Percentiles rank a stretch among this genome's conserved stretches.
Conservation (phyloP, 2,329 filamentous ascomycete genomes). For the Hymenoscyphus fraxineus region DNA sequence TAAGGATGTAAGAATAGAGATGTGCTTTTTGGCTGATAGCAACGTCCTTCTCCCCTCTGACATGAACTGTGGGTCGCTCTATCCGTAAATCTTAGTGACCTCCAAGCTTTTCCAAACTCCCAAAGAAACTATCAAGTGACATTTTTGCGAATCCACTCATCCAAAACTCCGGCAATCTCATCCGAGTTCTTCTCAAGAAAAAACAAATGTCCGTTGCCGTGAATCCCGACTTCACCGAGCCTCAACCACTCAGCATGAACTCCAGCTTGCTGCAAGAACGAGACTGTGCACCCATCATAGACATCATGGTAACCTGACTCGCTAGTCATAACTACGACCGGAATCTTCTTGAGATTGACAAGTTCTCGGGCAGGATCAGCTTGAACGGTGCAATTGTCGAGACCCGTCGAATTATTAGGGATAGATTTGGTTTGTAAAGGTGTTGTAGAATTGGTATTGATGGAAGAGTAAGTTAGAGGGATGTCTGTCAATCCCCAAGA, state of each 20-base stretch:
- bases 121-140: background rate
- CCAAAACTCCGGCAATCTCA: slow-evolving; percentile 35
- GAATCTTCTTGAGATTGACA: slow-evolving; percentile 36
- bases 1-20: too few species aligned
- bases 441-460: slow-evolving; percentile 36
- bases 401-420: slow-evolving; percentile 23
- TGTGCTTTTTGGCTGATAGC: too few species aligned
- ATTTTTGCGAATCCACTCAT: slow-evolving; percentile 28
- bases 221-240: slow-evolving; percentile 39
- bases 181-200: slow-evolving; percentile 48
- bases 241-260: slow-evolving; percentile 36
- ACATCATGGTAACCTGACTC: slow-evolving; percentile 44
- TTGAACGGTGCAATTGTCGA: slow-evolving; percentile 36
- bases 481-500: slow-evolving; percentile 47
- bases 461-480: slow-evolving; percentile 46
- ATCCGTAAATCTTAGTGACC: too few species aligned
- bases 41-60: too few species aligned
- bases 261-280: slow-evolving; percentile 44
- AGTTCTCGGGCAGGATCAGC: slow-evolving; percentile 36
- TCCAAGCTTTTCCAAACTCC: too few species aligned
- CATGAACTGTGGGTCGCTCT: too few species aligned
- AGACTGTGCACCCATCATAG: slow-evolving; percentile 44
- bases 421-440: slow-evolving; percentile 37
- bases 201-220: slow-evolving; percentile 47
- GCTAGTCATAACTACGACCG: slow-evolving; percentile 40